A percentile compares a stretch with the other conserved stretches of the same genome.
These are phyloP conservation scores for Thymus mandschuricus DNA, from an alignment of 257 asterid species.

Conservation along the genomic window DNA sequence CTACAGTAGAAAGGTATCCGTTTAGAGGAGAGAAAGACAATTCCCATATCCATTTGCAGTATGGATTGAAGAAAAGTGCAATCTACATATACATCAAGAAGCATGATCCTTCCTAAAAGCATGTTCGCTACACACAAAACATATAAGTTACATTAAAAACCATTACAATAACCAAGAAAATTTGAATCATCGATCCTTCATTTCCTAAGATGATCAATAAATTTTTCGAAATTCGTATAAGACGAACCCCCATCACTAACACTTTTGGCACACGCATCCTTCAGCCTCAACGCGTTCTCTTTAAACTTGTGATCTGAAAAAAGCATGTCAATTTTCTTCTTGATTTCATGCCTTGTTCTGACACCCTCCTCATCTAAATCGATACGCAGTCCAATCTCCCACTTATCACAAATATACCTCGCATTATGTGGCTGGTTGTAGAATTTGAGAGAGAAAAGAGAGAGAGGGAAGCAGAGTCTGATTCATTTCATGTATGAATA, in stretches of 20 bases:
- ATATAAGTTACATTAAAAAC: no score
- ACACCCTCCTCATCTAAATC: not conserved
- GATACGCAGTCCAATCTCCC: conserved; percentile 1
- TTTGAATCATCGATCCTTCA: not conserved
- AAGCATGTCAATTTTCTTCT: not conserved
- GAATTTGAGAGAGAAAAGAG: no score
- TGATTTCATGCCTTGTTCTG: not conserved
- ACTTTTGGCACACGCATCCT: not conserved
- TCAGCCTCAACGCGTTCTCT: not conserved
- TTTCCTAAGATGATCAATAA: not conserved
- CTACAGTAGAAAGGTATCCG: no score
- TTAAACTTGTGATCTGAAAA: not conserved
- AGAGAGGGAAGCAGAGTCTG: no score
- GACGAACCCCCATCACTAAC: conserved; percentile 13
- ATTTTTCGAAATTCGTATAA: not conserved
- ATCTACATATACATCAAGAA: no score
- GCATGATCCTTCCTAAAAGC: no score
- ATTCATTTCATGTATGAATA: no score
- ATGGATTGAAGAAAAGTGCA: no score
- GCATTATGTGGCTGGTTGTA: not conserved
- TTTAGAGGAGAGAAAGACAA: no score
- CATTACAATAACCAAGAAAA: no score
- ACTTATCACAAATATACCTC: not conserved
- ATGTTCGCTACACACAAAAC: no score
- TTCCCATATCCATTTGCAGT: no score